Base-by-base conservation (phyloP, 2,329 filamentous ascomycete species). In the Calonectria henricotiae region DNA sequence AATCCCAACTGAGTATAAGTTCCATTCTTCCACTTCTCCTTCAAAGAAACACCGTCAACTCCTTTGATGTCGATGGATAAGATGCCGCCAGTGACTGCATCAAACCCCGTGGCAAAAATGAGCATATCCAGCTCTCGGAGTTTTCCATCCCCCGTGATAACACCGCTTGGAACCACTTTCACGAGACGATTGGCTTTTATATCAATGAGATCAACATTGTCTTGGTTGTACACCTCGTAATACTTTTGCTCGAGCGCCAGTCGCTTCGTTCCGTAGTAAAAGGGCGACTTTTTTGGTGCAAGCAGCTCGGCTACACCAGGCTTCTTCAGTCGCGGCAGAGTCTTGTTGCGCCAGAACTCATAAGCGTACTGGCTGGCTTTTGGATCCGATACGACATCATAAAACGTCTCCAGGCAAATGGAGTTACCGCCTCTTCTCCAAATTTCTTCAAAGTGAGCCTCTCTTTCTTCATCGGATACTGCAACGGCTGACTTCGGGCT, bases 181-280 rank as follows among this genome's bases (percentile, higher is more conserved):
- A n/a, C 55, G 7, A 74, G 44, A 0, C 67, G 66, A 0, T 69
- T 72, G 20, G 32, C 27, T 4, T 73, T 73, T 5, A 68, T 17
- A 1, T 41, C 66, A 8, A 74, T 43, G 4, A 74, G 2, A 5
- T 60, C 17, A 12, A 72, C 67, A 11, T 73, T 74, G 17, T 66
- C n/a, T 2, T 72, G 71, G 41, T 72, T 68, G 30, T 72, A 73
- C 2, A 71, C 67, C 30, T 74, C 72, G 11, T 70, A 73, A 12
- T 41, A 72, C 2, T 32, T 47, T 25, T 68, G 67, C 17, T 73
- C 72, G 0, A 74, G 55, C 5, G 71, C 61, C 11, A 63, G 35
- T 0, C 71, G 43, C 35, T 74, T 74, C 0, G 69, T 73, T 5
- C 63, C 67, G 15, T 72, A 74, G 1, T 49, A 54, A 12, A 58